Base-by-base conservation (phyloP, 2,329 filamentous ascomycete genomes). In the Hysterium pulicare region DNA sequence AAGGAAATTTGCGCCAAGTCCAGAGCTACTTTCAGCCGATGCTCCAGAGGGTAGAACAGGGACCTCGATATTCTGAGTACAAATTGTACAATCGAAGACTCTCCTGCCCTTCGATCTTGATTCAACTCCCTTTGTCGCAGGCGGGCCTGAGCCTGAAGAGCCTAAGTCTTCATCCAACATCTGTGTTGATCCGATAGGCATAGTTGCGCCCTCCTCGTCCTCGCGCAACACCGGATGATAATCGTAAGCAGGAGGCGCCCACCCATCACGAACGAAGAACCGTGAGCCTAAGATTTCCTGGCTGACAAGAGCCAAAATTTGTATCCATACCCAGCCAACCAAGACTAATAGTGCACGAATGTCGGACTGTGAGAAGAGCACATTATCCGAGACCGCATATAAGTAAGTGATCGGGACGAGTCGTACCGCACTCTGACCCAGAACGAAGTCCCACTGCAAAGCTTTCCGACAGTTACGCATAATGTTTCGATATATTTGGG, bases 61-160 rank as follows among this genome's bases (percentile, higher is more conserved):
- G 2, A 97, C 89, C 63, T 96, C 89, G 15, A 98, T 82, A 34
- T 86, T 78, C 68, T 95, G 90, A 69, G 91, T 86, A 64, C 93
- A 98, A 53, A 98, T 96, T 15, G 90, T 89, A 67, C 93, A 98
- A 70, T 97, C 90, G 46, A 95, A 93, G 1, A 78, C 61, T 30
- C 76, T 76, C 57, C 74, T 78, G 65, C 80, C 76, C 46, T 76
- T 77, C 38, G 72, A 71, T 53, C 72, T 76, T 41, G 71, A 66
- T 47, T 71, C 68, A 37, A 69, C 68, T 30, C 66, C 65, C 40
- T 51, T 54, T 22, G 62, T 42, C n/a, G n/a, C n/a, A n/a, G n/a
- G n/a, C n/a, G n/a, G n/a, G n/a, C n/a, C n/a, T n/a, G n/a, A n/a
- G n/a, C n/a, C n/a, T 6, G 45, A 24, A 10, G 53, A 47, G 5